These are phyloP conservation scores for Macadamia tetraphylla DNA, from an alignment of 164 flowering plant species.

Conservation along the genomic window DNA sequence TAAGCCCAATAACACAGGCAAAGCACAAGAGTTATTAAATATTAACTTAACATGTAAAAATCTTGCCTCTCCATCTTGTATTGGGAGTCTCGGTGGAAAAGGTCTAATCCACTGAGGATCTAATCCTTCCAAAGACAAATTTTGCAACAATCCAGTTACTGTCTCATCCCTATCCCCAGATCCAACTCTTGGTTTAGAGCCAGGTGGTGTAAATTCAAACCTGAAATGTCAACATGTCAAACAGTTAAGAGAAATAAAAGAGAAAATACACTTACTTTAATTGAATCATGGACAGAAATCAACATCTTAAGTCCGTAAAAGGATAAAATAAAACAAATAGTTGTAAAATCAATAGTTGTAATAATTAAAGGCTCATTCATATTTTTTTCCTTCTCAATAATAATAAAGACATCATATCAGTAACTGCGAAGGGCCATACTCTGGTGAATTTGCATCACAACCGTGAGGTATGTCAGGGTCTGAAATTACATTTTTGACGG, in stretches of 20 bases:
- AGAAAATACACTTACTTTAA: not conserved
- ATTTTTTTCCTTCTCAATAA: not conserved
- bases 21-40: not conserved
- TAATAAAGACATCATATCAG: slow-evolving; percentile 1
- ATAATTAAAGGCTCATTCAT: not conserved
- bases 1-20: slow-evolving; percentile 13
- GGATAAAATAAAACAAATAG: not conserved
- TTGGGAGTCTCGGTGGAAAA: slow-evolving; percentile 79
- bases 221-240: slow-evolving; percentile 20
- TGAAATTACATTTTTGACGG: slow-evolving; percentile 55
- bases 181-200: slow-evolving; percentile 64
- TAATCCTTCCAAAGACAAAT: slow-evolving; percentile 59
- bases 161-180: slow-evolving; percentile 76
- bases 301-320: not conserved
- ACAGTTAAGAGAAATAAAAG: not conserved
- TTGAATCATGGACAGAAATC: not conserved
- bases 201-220: slow-evolving; percentile 27
- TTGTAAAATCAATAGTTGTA: too few species aligned
- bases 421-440: slow-evolving; percentile 44
- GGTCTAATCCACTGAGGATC: slow-evolving; percentile 88
- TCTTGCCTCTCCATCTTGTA: slow-evolving; percentile 77
- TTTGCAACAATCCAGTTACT: slow-evolving; percentile 47
- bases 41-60: not conserved
- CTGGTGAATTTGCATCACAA: slow-evolving; percentile 63
- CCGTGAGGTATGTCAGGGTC: slow-evolving; percentile 85